Evolutionary conservation across 148 eudicot genomes (phyloP), one percentile per base, ranked within the genome.

Genomic region (Rhododendron kiyosumense): DNA sequence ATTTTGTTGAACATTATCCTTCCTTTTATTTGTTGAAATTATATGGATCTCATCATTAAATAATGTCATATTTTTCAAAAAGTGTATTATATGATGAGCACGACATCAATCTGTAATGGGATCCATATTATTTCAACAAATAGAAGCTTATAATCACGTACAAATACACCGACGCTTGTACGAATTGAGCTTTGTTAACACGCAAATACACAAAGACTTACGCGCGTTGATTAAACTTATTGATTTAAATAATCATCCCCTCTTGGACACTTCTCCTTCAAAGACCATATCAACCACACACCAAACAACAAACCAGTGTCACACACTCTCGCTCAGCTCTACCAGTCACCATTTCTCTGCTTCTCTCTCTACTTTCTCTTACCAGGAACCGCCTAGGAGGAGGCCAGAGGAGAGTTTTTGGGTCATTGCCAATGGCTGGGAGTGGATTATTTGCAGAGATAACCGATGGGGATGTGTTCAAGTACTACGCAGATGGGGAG

Each of bases 401-500:
- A 77, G 34, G 10, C n/a, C 38, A 28, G 59, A 10, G 59, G 43
- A 54, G 83, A 30, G 67, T 74, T 20, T 38, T 57, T 20, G 73
- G 65, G 79, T 71, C 20, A 22, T 65, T 59, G 28, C 3, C 84
- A 76, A 95, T 96, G 99, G 98, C 97, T 46, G 98, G 94, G 71
- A 91, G 65, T 81, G 98, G 93, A 18, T 92, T 88, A 15, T 96
- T 95, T 91, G 89, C 84, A 24, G 98, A 96, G 57, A 95, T 96
- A 43, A 92, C 92, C 22, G 97, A 95, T 18, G 96, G 93, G 3
- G 99, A 95, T 73, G 94, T 93, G 59, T 96, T 86, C 86, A 95
- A 95, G 80, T 96, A 96, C 85, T 96, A 96, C 74, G 89, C 93
- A 83, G 97, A 95, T 83, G 97, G 97, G 82, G 95, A 93, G 88